Evolutionary conservation across 495 filamentous ascomycete genomes (phyloP), one percentile per base, ranked within the genome.

Genomic region (Aspergillus cristatus): DNA sequence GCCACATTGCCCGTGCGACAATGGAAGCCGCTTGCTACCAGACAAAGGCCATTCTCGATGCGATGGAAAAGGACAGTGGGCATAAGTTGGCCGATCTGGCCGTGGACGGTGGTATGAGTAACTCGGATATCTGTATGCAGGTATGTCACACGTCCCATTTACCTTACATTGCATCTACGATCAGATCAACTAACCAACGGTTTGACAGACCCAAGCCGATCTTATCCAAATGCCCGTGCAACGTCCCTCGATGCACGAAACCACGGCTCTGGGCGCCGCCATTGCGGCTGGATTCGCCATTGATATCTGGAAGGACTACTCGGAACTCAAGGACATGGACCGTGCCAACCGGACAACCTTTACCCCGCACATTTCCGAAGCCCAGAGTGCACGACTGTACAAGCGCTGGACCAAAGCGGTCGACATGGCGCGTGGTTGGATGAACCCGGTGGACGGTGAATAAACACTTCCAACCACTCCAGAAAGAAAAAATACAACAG

Each of bases 21-120:
- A 79, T 97, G 45, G 90, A 97, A 60, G 90, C 90, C 1, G 89
- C 86, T 16, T 95, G 90, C 65, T 94, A 80, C 68, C 90, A 97
- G 62, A 94, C 90, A 28, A 87, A 88, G 43, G 90, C 90, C 11
- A 95, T 97, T 48, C 70, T 97, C 28, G 81, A 91, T 50, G 89
- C 90, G 40, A 97, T 97, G 88, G 86, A 84, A 54, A 82, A 82
- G 55, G 90, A 97, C 62, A 88, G 81, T 34, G 78, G 77, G 29
- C 81, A 90, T 51, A 76, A 76, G 45, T 67, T 96, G 38, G 68
- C 77, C 41, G 70, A 79, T 33, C 72, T 97, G 28, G 83, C 83
- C 26, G 90, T 97, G 17, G 90, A 97, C 58, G 90, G 90, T 45
- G 90, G 90, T 35, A 87, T 97, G 80, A 89, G 82, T 45, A 91